Evolutionary conservation across 805 yeast species (phyloP).

Genomic region (Yamadazyma tumulicola): DNA sequence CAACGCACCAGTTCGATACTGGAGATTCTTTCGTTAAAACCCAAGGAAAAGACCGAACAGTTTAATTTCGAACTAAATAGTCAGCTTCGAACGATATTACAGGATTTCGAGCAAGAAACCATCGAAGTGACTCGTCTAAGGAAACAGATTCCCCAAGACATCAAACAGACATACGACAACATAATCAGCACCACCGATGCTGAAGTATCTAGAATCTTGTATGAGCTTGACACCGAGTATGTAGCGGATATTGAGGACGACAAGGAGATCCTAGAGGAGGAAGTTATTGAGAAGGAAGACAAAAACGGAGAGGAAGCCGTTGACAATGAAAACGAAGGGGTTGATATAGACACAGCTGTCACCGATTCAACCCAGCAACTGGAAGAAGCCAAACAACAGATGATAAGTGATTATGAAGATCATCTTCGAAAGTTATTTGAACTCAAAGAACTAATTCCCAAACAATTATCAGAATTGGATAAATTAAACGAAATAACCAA

Average conservation of each 20-base stretch:
- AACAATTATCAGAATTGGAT: conserved; percentile 30
- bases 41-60: conserved; percentile 55
- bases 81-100: conserved; percentile 51
- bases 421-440: conserved; percentile 26
- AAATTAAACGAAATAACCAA: conserved; percentile 25
- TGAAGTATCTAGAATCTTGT: conserved; percentile 24
- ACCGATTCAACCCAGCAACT: conserved; percentile 8
- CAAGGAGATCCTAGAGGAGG: not conserved
- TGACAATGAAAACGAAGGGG: not conserved
- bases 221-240: conserved; percentile 14
- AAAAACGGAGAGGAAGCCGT: conserved; percentile 1
- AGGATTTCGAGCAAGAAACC: conserved; percentile 60
- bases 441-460: conserved; percentile 36
- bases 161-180: conserved; percentile 34
- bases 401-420: conserved; percentile 23
- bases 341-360: not conserved
- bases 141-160: conserved; percentile 45
- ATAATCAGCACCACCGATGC: conserved; percentile 28
- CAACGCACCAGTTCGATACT: conserved; percentile 16
- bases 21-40: conserved; percentile 24
- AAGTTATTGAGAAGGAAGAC: not conserved
- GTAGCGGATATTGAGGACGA: not conserved
- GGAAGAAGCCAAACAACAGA: conserved; percentile 13
- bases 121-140: conserved; percentile 54
- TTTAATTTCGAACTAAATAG: conserved; percentile 65